Conservation (phyloP, 169 alveolate species). For the Cryptosporidium muris region DNA sequence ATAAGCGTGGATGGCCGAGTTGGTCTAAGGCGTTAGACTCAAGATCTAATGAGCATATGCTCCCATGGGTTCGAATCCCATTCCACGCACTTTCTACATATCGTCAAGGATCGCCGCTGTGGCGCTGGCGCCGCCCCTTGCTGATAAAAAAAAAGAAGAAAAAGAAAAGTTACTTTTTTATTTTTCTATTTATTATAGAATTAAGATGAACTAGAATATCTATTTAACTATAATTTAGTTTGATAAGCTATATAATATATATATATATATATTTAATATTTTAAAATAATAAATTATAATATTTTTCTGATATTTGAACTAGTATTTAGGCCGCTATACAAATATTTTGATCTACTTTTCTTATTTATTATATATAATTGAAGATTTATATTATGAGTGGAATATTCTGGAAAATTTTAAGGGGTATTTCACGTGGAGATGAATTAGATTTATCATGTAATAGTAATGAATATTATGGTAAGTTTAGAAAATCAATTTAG, state of each 20-base stretch:
- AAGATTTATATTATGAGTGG: slow-evolving; percentile 14
- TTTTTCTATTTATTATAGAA: background rate
- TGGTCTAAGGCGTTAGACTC: slow-evolving; percentile 85
- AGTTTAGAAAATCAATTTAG: background rate
- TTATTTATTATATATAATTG: background rate
- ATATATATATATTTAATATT: too few species aligned
- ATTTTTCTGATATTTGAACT: too few species aligned
- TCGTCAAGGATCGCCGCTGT: background rate
- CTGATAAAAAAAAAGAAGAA: too few species aligned
- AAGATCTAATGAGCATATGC: slow-evolving; percentile 83
- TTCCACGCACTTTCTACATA: slow-evolving; percentile 74
- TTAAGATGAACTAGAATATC: background rate
- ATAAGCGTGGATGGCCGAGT: slow-evolving; percentile 82
- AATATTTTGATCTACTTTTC: background rate
- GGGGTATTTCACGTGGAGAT: slow-evolving; percentile 7
- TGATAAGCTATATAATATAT: too few species aligned
- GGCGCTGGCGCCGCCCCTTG: background rate
- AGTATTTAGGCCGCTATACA: too few species aligned
- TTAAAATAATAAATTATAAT: too few species aligned
- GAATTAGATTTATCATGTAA: background rate
- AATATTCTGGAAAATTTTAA: slow-evolving; percentile 17
- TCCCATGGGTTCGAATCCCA: slow-evolving; percentile 85
- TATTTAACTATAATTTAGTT: background rate
- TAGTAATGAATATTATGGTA: slow-evolving; percentile 30
- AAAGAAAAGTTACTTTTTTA: background rate